Percentiles rank a stretch among this genome's conserved stretches.
These are phyloP conservation scores for Penicillium sp. DNA, from an alignment of 2,329 filamentous ascomycete genomes.

Conservation along the genomic window DNA sequence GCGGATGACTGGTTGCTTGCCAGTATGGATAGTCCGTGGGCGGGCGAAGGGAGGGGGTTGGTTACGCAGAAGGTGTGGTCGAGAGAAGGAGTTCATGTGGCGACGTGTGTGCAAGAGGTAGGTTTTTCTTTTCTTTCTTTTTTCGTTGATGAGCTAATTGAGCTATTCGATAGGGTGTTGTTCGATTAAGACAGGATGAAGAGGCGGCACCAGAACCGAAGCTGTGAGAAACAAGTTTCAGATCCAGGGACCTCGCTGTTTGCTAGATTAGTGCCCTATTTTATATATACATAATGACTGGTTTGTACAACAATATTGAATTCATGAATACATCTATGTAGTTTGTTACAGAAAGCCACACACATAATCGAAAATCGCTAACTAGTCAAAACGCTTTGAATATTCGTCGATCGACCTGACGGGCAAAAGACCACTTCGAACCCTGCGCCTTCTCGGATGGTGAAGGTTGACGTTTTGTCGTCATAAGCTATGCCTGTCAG, in stretches of 20 bases:
- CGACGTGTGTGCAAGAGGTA: conserved; percentile 50
- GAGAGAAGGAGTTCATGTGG: conserved; percentile 45
- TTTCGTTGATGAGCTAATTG: neutral
- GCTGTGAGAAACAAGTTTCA: conserved; percentile 9
- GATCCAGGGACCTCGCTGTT: too few species aligned
- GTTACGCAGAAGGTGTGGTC: conserved; percentile 49
- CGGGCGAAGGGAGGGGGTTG: conserved; percentile 47
- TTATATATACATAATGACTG: neutral
- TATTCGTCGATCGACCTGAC: conserved; percentile 28
- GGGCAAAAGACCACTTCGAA: conserved; percentile 80
- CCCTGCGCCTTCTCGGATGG: conserved; percentile 62
- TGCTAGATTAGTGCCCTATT: too few species aligned
- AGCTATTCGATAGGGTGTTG: conserved; percentile 35
- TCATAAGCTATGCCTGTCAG: conserved; percentile 45
- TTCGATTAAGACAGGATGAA: conserved; percentile 44
- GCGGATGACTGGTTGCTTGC: conserved; percentile 51
- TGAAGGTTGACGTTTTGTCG: conserved; percentile 55
- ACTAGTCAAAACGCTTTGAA: conserved; percentile 20
- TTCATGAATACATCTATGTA: neutral
- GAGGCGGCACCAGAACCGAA: conserved; percentile 12
- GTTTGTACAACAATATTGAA: neutral
- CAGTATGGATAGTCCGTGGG: conserved; percentile 50
- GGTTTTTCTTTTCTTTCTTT: conserved; percentile 14
- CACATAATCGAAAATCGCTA: neutral
- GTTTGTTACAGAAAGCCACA: neutral